Evolutionary conservation across 2,329 filamentous ascomycete species (phyloP), one percentile per base, ranked within the genome.

Genomic region (Trichoderma lentiforme): DNA sequence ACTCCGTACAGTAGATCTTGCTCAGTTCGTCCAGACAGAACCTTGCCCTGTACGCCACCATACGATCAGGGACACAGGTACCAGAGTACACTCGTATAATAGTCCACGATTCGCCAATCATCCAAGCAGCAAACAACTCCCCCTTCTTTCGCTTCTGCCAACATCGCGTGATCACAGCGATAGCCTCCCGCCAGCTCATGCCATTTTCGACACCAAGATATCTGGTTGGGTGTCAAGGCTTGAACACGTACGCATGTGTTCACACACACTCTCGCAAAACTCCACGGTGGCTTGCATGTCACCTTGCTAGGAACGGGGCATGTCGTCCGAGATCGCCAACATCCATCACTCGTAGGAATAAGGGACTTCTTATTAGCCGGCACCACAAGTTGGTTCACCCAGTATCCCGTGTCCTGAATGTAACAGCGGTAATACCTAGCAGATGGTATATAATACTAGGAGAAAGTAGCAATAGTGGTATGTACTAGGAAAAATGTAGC

Each of bases 81-180:
- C 39, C 18, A 7, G 6, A 21, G 14, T 57, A 62, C 39, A 15
- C 64, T 58, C 64, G 64, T 57, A 62, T 51, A 56, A 47, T 53
- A 28, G 36, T 8, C 34, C 30, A 34, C 6, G 24, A 36, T 70
- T 32, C 60, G 67, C 67, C 67, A 62, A 34, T 53, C 24, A 34
- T 14, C 28, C 15, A 62, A 51, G 24, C 14, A 63, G 15, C 14
- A 43, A 28, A 60, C 18, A 9, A 9, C 5, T 47, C 60, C 67
- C 39, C 39, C 32, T 51, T 21, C 39, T 21, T 51, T 53, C 63
- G 32, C 70, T 51, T 28, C 61, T 36, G 64, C n/a, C 34, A 57
- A 32, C 60, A 71, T 71, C 68, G 60, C 47, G 24, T 71, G 68
- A 71, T 71, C 68, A 15, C 12, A 26, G 24, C 39, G 14, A 51